Evolutionary conservation across 1,284 basidiomycete genomes (phyloP), one percentile per base, ranked within the genome.

Genomic region (Fomitopsis palustris): DNA sequence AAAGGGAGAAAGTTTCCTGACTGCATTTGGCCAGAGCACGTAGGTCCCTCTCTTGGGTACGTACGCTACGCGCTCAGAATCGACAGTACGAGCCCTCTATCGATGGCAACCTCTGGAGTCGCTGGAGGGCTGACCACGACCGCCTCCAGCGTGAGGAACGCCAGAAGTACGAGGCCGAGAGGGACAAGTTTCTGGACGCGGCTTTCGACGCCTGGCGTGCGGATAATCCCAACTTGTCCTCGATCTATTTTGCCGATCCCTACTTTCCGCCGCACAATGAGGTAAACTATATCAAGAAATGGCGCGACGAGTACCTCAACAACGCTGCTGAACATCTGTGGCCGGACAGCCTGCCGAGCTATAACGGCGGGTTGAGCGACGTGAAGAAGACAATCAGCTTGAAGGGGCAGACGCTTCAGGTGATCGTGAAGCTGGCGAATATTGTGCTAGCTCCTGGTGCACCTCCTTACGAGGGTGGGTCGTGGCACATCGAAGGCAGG

Each of bases 361-460:
- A 43, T 23, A 3, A n/a, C 23, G 42, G 42, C 7, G 42, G 42
- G 21, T 21, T 43, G 42, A 21, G 25, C 21, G 42, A 12, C 10
- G 42, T 43, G 21, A 43, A 43, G 42, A 43, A 41, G 7, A n/a
- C 55, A 1, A 25, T 59, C 17, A 38, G 53, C 2, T 58, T 72
- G 5, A 53, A 58, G 2, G 71, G 67, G 25, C 54, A 54, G n/a
- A 69, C 55, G 2, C 58, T 81, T 4, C 81, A 83, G 61, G 69
- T 83, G 16, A 82, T 84, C 57, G 75, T 81, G 56, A 83, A 84
- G 66, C 69, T 83, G 3, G 78, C 79, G 0, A 80, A 78, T 61
- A 81, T 83, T 54, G 68, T 76, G 17, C 63, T 80, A 29, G 79
- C 78, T 0, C 80, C 81, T 0, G 78, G 80, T 39, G 67, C 69